Percentiles rank a stretch among this genome's conserved stretches.
phyloP scores from a whole-genome alignment of 2,329 filamentous ascomycete genomes.

The Paraphoma sp. region DNA sequence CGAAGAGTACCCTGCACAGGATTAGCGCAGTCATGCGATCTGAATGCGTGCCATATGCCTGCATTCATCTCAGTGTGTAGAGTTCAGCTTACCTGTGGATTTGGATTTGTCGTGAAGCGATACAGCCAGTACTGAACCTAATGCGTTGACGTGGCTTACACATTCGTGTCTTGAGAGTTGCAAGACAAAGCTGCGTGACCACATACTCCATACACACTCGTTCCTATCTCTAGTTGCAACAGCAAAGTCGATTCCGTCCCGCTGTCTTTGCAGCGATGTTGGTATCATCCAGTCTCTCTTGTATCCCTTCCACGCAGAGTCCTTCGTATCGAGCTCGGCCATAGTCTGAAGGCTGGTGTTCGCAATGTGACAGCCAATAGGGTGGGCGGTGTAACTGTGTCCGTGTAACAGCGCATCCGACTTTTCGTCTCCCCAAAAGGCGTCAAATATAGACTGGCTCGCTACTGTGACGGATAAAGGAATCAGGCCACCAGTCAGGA shows the following conservation, averaged over 20 bases:
- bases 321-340: conserved; percentile 16
- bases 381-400: conserved; percentile 86
- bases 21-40: not conserved
- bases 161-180: conserved; percentile 62
- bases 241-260: conserved; percentile 1
- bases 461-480: conserved; percentile 80
- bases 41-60: not conserved
- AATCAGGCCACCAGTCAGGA: conserved; percentile 80
- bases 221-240: not conserved
- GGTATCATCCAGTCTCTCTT: conserved; percentile 4
- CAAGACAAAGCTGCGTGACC: conserved; percentile 67
- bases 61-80: not conserved
- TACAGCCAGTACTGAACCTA: conserved; percentile 78
- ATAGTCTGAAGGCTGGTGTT: conserved; percentile 69
- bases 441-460: conserved; percentile 73
- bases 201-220: conserved; percentile 68
- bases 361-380: conserved; percentile 80
- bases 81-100: conserved; percentile 44
- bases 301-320: not conserved
- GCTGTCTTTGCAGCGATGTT: not conserved
- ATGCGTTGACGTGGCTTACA: conserved; percentile 72
- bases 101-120: conserved; percentile 58
- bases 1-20: conserved; percentile 59
- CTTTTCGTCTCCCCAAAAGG: conserved; percentile 76
- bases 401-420: conserved; percentile 81